phyloP scores from a whole-genome alignment of 2,329 filamentous ascomycete genomes.

The Cordyceps tenuipes region DNA sequence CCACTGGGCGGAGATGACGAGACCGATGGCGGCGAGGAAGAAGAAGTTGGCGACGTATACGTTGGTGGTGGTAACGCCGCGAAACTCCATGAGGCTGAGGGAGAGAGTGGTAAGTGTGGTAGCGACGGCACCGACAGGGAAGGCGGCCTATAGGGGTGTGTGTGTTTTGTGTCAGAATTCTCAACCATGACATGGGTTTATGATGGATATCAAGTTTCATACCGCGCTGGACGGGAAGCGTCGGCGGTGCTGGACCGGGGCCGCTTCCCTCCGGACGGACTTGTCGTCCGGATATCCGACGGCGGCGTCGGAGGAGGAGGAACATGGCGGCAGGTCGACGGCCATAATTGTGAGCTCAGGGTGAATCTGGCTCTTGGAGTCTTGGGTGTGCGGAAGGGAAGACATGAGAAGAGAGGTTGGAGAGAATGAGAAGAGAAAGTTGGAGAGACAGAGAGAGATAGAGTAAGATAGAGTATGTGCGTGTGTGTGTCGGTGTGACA shows the following conservation, averaged over 20 bases:
- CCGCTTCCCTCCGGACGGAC: background rate
- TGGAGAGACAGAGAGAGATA: background rate
- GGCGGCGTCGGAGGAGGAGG: background rate
- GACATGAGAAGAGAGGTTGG: background rate
- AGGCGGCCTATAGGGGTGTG: constrained; percentile 28
- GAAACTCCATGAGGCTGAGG: constrained; percentile 46
- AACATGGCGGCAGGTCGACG: background rate
- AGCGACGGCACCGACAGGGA: constrained; percentile 44
- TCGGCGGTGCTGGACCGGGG: background rate
- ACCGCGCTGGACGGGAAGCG: background rate
- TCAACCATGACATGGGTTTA: background rate
- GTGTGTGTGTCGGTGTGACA: no score
- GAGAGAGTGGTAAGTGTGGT: constrained; percentile 47
- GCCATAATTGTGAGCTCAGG: background rate
- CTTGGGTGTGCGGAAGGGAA: background rate
- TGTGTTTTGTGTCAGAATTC: background rate
- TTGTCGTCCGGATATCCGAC: background rate
- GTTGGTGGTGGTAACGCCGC: constrained; percentile 41
- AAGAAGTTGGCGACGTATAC: constrained; percentile 48
- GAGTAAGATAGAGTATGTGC: no score
- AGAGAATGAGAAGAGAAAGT: background rate
- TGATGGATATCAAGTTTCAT: background rate
- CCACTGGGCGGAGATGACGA: constrained; percentile 49
- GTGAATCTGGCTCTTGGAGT: background rate
- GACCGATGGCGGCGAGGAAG: constrained; percentile 39